These are phyloP conservation scores for Diplocarpon rosae DNA, from an alignment of 2,329 filamentous ascomycete species.

Conservation along the genomic window DNA sequence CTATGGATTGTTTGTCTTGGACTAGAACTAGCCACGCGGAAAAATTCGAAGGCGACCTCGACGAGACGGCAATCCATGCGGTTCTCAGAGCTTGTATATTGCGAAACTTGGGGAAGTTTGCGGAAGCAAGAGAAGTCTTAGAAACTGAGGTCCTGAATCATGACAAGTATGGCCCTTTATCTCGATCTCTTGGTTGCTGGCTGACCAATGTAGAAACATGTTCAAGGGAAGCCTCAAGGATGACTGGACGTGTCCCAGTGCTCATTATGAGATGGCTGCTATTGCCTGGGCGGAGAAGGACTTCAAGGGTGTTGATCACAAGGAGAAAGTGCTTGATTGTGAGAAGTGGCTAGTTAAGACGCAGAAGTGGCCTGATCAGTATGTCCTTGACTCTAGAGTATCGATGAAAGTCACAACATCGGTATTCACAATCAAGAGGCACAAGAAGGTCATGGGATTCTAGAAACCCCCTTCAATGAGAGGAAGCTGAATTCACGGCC, in stretches of 20 bases:
- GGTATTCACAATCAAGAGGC: constrained; percentile 20
- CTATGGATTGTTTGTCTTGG: constrained; percentile 53
- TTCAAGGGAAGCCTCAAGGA: constrained; percentile 54
- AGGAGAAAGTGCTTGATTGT: constrained; percentile 46
- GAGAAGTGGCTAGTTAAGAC: constrained; percentile 55
- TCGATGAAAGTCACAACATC: constrained; percentile 44
- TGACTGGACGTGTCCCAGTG: constrained; percentile 61
- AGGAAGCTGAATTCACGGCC: too few relatives aligned
- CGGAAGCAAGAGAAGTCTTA: constrained; percentile 56
- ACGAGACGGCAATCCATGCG: constrained; percentile 53
- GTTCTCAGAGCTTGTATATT: constrained; percentile 57
- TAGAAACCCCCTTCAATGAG: neutral
- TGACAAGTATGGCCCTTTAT: constrained; percentile 41
- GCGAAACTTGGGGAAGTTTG: constrained; percentile 49
- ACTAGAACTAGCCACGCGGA: constrained; percentile 40
- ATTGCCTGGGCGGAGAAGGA: constrained; percentile 62
- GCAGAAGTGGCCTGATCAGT: constrained; percentile 60
- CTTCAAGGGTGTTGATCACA: constrained; percentile 24
- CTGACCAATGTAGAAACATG: constrained; percentile 29
- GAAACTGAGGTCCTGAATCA: constrained; percentile 51
- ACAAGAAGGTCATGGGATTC: constrained; percentile 18
- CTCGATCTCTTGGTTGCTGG: constrained; percentile 1
- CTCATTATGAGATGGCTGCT: constrained; percentile 78
- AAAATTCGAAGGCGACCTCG: constrained; percentile 40
- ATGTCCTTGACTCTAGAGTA: constrained; percentile 62